Conservation (phyloP, 2,329 filamentous ascomycete species). For the Pezicula rhizophila region DNA sequence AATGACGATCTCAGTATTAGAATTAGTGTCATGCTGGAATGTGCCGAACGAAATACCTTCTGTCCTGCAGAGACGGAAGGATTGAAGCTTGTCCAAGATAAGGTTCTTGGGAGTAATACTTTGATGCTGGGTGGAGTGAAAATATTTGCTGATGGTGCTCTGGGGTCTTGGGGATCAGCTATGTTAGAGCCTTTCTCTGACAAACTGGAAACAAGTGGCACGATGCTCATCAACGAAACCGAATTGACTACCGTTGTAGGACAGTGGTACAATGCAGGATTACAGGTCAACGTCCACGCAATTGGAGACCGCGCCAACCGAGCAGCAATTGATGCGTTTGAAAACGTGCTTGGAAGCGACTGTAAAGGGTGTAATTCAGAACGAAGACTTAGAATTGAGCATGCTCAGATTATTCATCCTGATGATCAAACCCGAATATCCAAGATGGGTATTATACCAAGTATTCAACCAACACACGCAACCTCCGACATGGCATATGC, state of each 20-base stretch:
- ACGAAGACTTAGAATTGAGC: constrained; percentile 62
- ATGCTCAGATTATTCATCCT: constrained; percentile 63
- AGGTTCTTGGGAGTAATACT: constrained; percentile 14
- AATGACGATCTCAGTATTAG: constrained; percentile 52
- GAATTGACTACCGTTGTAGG: constrained; percentile 46
- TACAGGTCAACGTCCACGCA: constrained; percentile 67
- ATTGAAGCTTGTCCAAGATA: constrained; percentile 14
- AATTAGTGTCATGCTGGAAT: constrained; percentile 65
- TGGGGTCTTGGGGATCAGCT: constrained; percentile 67
- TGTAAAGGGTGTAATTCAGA: constrained; percentile 50
- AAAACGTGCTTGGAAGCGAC: constrained; percentile 45
- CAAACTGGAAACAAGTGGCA: constrained; percentile 53
- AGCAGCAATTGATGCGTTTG: constrained; percentile 56
- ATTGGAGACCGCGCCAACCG: constrained; percentile 67
- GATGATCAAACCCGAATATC: constrained; percentile 55
- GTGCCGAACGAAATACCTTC: constrained; percentile 56
- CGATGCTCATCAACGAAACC: constrained; percentile 60
- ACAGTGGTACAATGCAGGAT: constrained; percentile 55
- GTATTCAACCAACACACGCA: constrained; percentile 66
- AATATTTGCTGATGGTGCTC: constrained; percentile 63
- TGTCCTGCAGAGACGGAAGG: constrained; percentile 47
- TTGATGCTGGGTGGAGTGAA: constrained; percentile 60
- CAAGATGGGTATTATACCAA: constrained; percentile 56
- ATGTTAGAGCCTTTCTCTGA: constrained; percentile 67
- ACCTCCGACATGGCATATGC: constrained; percentile 68